Percentiles rank a stretch among this genome's conserved stretches.
phyloP scores from a whole-genome alignment of 345 rosid species.

The Salix koriyanagi region DNA sequence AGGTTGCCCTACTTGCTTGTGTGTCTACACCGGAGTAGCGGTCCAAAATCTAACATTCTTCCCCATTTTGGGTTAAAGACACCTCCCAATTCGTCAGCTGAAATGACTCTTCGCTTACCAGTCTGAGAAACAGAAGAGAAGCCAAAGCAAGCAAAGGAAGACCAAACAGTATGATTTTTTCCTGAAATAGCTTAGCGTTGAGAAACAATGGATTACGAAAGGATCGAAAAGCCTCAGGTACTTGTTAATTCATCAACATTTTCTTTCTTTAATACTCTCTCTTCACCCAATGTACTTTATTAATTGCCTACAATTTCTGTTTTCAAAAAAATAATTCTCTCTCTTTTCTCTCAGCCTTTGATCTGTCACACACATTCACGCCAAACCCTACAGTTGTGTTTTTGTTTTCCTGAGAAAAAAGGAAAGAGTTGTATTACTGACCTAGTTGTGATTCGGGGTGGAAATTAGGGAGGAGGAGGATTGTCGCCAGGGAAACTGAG shows the following conservation, averaged over 20 bases:
- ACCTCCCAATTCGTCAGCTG: not conserved
- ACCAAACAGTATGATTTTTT: not conserved
- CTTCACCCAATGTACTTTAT: conserved; percentile 12
- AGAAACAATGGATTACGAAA: conserved; percentile 68
- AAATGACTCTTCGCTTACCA: not conserved
- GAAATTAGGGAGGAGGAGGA: conserved; percentile 40
- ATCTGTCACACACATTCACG: conserved; percentile 10
- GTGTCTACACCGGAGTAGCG: not conserved
- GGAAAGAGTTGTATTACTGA: not conserved
- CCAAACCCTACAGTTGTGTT: not conserved
- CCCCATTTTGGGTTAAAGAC: too few species aligned
- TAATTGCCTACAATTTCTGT: not conserved
- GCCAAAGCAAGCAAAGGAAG: not conserved
- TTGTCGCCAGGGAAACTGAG: conserved; percentile 77
- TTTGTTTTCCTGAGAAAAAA: not conserved
- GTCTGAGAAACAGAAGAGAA: not conserved
- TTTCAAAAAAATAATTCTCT: not conserved
- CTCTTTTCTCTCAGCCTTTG: not conserved
- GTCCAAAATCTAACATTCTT: not conserved
- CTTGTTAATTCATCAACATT: not conserved
- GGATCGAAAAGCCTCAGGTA: conserved; percentile 73
- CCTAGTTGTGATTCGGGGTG: not conserved
- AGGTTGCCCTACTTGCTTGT: not conserved
- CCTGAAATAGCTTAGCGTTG: not conserved
- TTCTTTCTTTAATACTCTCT: conserved; percentile 17